Evolutionary conservation across 345 rosid species (phyloP), one percentile per base, ranked within the genome.

Genomic region (Eutrema yunnanense): DNA sequence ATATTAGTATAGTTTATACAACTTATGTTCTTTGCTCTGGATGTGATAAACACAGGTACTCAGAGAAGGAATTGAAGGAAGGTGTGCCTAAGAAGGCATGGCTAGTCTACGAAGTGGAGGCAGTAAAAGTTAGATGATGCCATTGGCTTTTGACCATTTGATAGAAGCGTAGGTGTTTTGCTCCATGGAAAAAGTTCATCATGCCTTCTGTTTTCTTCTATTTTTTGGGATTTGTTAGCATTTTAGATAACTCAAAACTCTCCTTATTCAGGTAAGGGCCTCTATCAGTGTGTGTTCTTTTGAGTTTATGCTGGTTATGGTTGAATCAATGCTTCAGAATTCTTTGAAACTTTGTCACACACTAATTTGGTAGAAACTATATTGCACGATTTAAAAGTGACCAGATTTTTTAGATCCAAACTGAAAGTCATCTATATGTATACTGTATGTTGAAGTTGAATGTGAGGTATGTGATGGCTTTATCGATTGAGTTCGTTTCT

Each of bases 61-160:
- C 86, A 32, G 71, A 70, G 11, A 67, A 69, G 41, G 86, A 85
- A 41, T 82, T 68, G 46, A 70, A 84, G 19, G 73, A 81, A 75
- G 12, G 2, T 62, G 84, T 90, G 44, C 97, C 97, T 7, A 90
- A 93, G 2, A 81, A 87, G 46, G 76, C 93, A 0, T 92, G 90
- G 89, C 87, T 90, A 19, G 81, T 75, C 65, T 90, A 84, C 61
- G 93, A 88, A 70, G 87, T 90, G 34, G 90, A 90, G 81, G 72
- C 87, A 76, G 82, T 84, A 19, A 83, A 84, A 69, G 82, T 88
- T 30, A 76, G 75, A 59, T 85, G 76, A 84, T 30, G 58, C 37
- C 9, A 6, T 30, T 53, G 34, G 56, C 16, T 42, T 43, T 50
- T 42, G 37, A 51, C 19, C 69, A 43, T 43, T 37, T 37, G 37